These are phyloP conservation scores for Sugiyamaella smithiae DNA, from an alignment of 805 yeast genomes.

Conservation along the genomic window DNA sequence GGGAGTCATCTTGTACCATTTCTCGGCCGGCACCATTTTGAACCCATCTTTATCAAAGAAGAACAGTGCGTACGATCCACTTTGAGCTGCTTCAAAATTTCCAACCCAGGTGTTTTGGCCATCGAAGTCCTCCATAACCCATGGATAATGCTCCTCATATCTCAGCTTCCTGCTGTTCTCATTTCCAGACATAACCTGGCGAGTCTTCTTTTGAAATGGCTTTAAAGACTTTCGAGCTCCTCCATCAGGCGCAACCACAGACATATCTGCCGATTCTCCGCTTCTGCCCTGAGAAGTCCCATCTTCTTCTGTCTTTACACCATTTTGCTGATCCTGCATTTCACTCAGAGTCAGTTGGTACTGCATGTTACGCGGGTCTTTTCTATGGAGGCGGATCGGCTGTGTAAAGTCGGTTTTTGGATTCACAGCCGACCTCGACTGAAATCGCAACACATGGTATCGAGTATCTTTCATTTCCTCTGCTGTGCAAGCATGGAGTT, in stretches of 20 bases:
- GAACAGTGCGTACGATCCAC: slow-evolving; percentile 81
- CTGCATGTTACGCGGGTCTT: slow-evolving; percentile 89
- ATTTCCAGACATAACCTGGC: slow-evolving; percentile 76
- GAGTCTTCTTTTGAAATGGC: slow-evolving; percentile 64
- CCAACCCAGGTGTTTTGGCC: slow-evolving; percentile 95
- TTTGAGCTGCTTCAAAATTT: slow-evolving; percentile 86
- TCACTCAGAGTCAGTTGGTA: slow-evolving; percentile 67
- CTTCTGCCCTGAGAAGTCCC: background rate
- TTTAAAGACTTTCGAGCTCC: slow-evolving; percentile 70
- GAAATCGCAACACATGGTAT: slow-evolving; percentile 80
- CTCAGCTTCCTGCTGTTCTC: slow-evolving; percentile 80
- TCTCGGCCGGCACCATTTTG: slow-evolving; percentile 92
- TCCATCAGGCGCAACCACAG: slow-evolving; percentile 82
- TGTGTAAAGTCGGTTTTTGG: slow-evolving; percentile 67
- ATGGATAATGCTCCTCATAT: slow-evolving; percentile 95
- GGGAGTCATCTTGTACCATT: slow-evolving; percentile 89
- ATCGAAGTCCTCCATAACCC: slow-evolving; percentile 97
- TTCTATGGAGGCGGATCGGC: slow-evolving; percentile 87
- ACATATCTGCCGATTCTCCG: slow-evolving; percentile 39
- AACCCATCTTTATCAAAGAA: slow-evolving; percentile 86
- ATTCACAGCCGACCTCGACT: slow-evolving; percentile 66
- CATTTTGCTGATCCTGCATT: slow-evolving; percentile 35
- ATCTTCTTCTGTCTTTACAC: slow-evolving; percentile 24
- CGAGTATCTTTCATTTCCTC: slow-evolving; percentile 71
- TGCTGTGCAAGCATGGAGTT: slow-evolving; percentile 66